These are phyloP conservation scores for Fusarium sp. DNA, from an alignment of 2,329 filamentous ascomycete species.

Conservation along the genomic window DNA sequence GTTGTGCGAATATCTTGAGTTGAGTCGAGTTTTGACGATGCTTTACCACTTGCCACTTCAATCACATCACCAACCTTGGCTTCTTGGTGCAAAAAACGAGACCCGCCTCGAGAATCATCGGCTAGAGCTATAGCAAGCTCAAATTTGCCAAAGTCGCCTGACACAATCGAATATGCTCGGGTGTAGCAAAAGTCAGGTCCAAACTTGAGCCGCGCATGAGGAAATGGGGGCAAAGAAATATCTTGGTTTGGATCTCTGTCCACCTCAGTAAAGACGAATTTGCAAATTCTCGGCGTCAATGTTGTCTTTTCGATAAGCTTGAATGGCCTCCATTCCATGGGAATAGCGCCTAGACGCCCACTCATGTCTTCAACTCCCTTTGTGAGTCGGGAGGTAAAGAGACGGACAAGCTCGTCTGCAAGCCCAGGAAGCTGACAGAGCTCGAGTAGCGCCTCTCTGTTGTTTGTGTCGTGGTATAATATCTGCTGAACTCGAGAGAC, in stretches of 20 bases:
- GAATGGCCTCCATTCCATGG: constrained; percentile 20
- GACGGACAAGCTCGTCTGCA: constrained; percentile 16
- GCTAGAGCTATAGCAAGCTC: constrained; percentile 16
- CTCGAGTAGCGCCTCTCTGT: constrained; percentile 6
- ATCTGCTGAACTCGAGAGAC: constrained; percentile 18
- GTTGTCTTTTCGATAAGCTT: constrained; percentile 6
- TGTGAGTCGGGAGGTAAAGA: constrained; percentile 8
- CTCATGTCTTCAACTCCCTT: constrained; percentile 23
- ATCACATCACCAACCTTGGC: constrained; percentile 2
- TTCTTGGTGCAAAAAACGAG: constrained; percentile 12
- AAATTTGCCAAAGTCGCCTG: constrained; percentile 1
- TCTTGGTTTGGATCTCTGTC: background rate
- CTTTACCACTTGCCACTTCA: constrained; percentile 6
- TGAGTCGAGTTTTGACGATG: background rate
- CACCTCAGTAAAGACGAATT: background rate
- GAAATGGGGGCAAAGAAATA: background rate
- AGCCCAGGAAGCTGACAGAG: background rate
- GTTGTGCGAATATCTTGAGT: no score
- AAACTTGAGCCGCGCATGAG: constrained; percentile 20
- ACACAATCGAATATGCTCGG: constrained; percentile 26
- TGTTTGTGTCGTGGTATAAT: constrained; percentile 22
- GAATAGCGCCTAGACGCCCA: constrained; percentile 14
- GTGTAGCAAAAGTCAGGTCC: constrained; percentile 3
- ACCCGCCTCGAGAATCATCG: constrained; percentile 20
- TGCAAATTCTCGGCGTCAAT: constrained; percentile 13